These are phyloP conservation scores for Tricholoma sp. DNA, from an alignment of 768 basidiomycete species.

Conservation along the genomic window DNA sequence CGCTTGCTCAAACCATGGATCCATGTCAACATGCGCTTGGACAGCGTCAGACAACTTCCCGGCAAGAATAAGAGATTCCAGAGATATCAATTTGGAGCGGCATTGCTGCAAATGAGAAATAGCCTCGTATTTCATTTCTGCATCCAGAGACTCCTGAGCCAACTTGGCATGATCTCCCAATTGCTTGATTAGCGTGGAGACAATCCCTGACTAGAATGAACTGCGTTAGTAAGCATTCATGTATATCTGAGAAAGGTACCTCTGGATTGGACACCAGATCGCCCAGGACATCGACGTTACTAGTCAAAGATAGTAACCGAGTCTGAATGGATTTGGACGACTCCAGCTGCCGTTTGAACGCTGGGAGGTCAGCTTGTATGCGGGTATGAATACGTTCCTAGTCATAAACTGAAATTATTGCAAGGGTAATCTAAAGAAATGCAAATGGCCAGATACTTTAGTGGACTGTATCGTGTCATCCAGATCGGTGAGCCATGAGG, in stretches of 20 bases:
- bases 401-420: conserved; percentile 9
- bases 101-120: conserved; percentile 54
- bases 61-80: conserved; percentile 42
- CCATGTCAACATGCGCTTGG: conserved; percentile 34
- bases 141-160: conserved; percentile 58
- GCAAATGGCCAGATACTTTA: conserved; percentile 44
- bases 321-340: conserved; percentile 63
- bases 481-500: conserved; percentile 69
- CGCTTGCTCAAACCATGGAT: conserved; percentile 37
- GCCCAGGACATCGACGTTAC: conserved; percentile 48
- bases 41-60: conserved; percentile 68
- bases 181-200: conserved; percentile 50
- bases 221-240: no score
- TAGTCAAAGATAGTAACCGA: conserved; percentile 45
- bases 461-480: conserved; percentile 66
- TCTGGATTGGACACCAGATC: conserved; percentile 51
- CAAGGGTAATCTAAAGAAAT: background rate
- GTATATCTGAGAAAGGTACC: no score
- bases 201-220: conserved; percentile 55
- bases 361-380: conserved; percentile 57
- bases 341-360: conserved; percentile 59
- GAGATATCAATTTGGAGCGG: conserved; percentile 36
- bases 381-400: conserved; percentile 71
- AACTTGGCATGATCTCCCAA: conserved; percentile 59
- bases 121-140: conserved; percentile 42